Evolutionary conservation across 2,329 filamentous ascomycete species (phyloP), one percentile per base, ranked within the genome.

Genomic region (Phoma sp.): DNA sequence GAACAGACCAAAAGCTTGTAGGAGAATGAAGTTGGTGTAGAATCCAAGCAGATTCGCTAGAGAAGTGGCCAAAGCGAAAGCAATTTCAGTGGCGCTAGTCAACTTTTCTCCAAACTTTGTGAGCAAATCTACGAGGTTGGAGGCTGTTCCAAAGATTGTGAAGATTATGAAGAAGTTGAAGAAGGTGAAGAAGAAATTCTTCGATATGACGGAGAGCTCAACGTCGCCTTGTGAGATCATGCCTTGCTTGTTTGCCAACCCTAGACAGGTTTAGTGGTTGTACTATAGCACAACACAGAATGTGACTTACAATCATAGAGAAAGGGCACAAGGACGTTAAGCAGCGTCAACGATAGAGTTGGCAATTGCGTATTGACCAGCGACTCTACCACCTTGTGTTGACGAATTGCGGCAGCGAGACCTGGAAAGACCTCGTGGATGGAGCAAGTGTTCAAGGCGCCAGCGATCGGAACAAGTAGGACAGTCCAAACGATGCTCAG

Each of bases 111-210:
- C 86, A 39, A 98, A 81, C 21, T 80, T 78, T 50, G 84, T 77
- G 68, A 83, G 81, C 46, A 89, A 84, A 28, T 81, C 80, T 75
- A 87, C 87, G 68, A 96, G 90, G 47, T 88, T 86, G 32, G 89
- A 86, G 1, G 86, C 91, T 4, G 92, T 92, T 47, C 90, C 90
- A 38, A 96, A 90, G 21, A 95, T 84, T 1, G 93, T 96, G 73
- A 98, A 97, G 37, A 98, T 86, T 43, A 98, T 84, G 77, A 99
- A 99, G 52, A 98, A 91, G 77, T 99, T 99, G 84, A 99, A 98
- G 76, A 99, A 99, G 9, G 90, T 93, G 73, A 99, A 99, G 82
- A 98, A 96, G 78, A 98, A 99, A 76, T 98, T 99, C 79, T 99
- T 99, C 47, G 92, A 96, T 61, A 99, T 93, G 37, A 96, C 83